A percentile compares a stretch with the other conserved stretches of the same genome.
Evolutionary conservation across 2,329 filamentous ascomycete species (phyloP).

Genomic region (Pseudohalonectria lignicola): DNA sequence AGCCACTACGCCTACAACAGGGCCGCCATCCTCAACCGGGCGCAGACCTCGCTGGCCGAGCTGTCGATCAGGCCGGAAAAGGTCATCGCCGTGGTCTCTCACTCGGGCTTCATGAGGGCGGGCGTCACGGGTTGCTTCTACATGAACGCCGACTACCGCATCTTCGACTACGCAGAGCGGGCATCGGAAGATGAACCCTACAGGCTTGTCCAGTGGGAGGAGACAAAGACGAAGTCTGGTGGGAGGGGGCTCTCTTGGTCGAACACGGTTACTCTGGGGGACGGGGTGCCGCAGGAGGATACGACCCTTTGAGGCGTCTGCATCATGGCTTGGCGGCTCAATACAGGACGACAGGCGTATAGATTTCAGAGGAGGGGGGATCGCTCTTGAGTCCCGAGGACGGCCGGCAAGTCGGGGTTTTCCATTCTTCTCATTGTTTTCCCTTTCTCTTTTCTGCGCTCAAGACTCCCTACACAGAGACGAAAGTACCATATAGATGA

Average conservation of each 20-base stretch:
- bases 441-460: no score
- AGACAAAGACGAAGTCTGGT: background rate
- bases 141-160: constrained; percentile 53
- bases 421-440: no score
- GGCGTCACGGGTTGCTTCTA: constrained; percentile 44
- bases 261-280: background rate
- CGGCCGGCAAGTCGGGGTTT: no score
- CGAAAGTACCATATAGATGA: no score
- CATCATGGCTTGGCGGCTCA: no score
- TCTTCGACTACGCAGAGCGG: constrained; percentile 41
- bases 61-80: constrained; percentile 45
- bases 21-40: constrained; percentile 42
- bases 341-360: no score
- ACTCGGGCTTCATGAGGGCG: constrained; percentile 51
- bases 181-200: constrained; percentile 10
- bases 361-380: no score
- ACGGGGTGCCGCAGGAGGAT: background rate
- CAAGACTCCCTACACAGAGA: no score
- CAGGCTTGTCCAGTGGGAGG: constrained; percentile 2
- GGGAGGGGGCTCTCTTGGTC: background rate
- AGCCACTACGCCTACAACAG: constrained; percentile 40
- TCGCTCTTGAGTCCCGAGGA: no score
- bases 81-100: constrained; percentile 52
- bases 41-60: constrained; percentile 33
- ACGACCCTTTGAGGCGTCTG: no score